Evolutionary conservation across 164 flowering plant genomes (phyloP).

Genomic region (Dillenia turbinata): DNA sequence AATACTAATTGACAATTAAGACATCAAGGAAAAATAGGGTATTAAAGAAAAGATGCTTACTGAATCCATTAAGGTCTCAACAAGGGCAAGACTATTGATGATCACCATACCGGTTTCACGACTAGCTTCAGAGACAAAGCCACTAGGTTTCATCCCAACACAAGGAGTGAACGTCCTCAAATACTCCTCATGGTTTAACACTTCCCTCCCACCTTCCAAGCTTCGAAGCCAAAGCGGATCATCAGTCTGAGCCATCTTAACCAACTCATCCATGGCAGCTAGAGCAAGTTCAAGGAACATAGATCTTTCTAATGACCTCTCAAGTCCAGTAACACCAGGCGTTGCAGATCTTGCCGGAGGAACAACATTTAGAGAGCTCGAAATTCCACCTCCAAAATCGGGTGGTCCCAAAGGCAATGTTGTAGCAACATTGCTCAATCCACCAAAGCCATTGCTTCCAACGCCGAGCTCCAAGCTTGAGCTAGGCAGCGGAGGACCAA

Average conservation of each 20-base stretch:
- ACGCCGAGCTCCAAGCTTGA: constrained; percentile 83
- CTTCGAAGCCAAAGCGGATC: constrained; percentile 79
- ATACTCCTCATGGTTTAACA: constrained; percentile 74
- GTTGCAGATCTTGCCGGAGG: constrained; percentile 25
- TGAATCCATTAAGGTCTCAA: constrained; percentile 88
- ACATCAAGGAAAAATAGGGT: background rate
- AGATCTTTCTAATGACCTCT: constrained; percentile 63
- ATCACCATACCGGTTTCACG: constrained; percentile 82
- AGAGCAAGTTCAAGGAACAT: constrained; percentile 85
- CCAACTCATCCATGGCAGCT: constrained; percentile 89
- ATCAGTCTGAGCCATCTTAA: constrained; percentile 75
- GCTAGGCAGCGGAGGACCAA: constrained; percentile 39
- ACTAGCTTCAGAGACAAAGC: constrained; percentile 77
- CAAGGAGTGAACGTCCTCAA: constrained; percentile 53
- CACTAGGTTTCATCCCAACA: constrained; percentile 74
- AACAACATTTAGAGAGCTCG: constrained; percentile 28
- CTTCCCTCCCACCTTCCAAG: constrained; percentile 59
- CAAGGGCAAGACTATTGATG: constrained; percentile 85
- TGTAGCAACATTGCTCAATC: constrained; percentile 31
- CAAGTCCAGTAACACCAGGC: constrained; percentile 31
- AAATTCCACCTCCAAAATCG: constrained; percentile 49
- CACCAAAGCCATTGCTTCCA: constrained; percentile 60
- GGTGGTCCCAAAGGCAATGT: constrained; percentile 34
- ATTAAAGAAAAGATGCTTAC: constrained; percentile 27
- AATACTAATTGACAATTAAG: background rate